Base-by-base conservation (phyloP, 768 basidiomycete species). In the Sarcomyxa edulis region DNA sequence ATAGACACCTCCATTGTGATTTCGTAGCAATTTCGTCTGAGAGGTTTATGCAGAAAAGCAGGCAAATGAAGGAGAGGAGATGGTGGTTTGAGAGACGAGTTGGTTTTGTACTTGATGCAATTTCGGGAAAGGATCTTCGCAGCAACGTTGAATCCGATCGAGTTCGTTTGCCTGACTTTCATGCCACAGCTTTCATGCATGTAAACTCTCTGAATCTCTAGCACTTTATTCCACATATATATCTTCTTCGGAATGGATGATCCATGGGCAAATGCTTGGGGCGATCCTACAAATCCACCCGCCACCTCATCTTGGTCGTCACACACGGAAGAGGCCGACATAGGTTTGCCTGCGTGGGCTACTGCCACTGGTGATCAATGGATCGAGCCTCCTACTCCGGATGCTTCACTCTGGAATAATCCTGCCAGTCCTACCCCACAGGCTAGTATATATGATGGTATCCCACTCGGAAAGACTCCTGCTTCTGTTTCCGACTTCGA, bases 201-300 rank as follows among this genome's bases (percentile, higher is more conserved):
- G 46, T 38, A 40, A 31, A 24, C 32, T 40, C 36, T 34, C 19
- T 45, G 15, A 34, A 44, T 38, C 39, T 40, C 24, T 45, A 40
- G 32, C 34, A 37, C n/a, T n/a, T n/a, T n/a, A n/a, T n/a, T n/a
- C n/a, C n/a, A n/a, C n/a, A n/a, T n/a, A n/a, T n/a, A n/a, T n/a
- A n/a, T n/a, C n/a, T n/a, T n/a, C 42, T 19, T 22, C 26, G 28
- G 21, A 19, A 86, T 86, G 82, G 83, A 86, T 48, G 78, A 88
- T 58, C 78, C 83, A 33, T 89, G 84, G 78, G 74, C 76, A 28
- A 81, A 81, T 56, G 73, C 78, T 39, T 84, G 80, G 81, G 71
- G 67, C 39, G 74, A 78, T 44, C 54, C 76, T 32, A 47, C 62
- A 15, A 65, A 67, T 40, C 43, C 50, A 22, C 27, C n/a, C n/a